phyloP scores from a whole-genome alignment of 495 filamentous ascomycete species.

The Diplogelasinospora grovesii region DNA sequence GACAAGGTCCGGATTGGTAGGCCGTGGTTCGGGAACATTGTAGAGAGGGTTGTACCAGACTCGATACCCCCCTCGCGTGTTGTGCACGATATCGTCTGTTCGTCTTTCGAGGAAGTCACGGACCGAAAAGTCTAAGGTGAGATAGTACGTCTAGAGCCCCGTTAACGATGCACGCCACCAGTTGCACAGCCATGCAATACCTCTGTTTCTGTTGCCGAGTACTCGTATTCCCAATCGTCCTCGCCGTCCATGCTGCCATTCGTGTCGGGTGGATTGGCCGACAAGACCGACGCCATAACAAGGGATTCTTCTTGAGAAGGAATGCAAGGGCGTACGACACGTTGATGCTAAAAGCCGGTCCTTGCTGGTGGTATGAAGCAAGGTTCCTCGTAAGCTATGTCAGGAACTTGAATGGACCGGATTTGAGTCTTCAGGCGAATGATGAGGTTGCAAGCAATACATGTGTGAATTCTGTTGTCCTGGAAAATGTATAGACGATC shows the following conservation, averaged over 20 bases:
- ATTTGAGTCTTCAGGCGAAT: too few relatives aligned
- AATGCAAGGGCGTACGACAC: too few relatives aligned
- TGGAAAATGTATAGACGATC: too few relatives aligned
- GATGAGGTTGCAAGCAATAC: too few relatives aligned
- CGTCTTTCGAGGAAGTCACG: conserved; percentile 37
- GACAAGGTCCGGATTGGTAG: conserved; percentile 11
- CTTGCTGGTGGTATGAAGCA: too few relatives aligned
- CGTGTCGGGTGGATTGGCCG: too few relatives aligned
- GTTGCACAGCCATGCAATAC: conserved; percentile 14
- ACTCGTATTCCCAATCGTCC: conserved; percentile 54
- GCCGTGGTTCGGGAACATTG: conserved; percentile 17
- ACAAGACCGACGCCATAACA: too few relatives aligned
- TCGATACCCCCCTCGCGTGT: conserved; percentile 25
- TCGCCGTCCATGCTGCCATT: conserved; percentile 28
- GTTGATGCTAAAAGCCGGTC: too few relatives aligned
- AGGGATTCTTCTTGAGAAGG: too few relatives aligned
- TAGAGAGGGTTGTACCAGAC: conserved; percentile 32
- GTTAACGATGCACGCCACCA: neutral
- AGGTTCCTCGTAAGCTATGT: too few relatives aligned
- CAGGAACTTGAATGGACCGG: too few relatives aligned
- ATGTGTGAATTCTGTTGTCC: too few relatives aligned
- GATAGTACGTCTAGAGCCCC: conserved; percentile 43
- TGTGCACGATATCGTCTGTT: conserved; percentile 23
- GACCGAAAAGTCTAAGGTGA: conserved; percentile 49
- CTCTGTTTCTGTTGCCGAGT: conserved; percentile 50